These are phyloP conservation scores for Phytophthora litchii DNA, from an alignment of 352 stramenopile species.

Conservation along the genomic window DNA sequence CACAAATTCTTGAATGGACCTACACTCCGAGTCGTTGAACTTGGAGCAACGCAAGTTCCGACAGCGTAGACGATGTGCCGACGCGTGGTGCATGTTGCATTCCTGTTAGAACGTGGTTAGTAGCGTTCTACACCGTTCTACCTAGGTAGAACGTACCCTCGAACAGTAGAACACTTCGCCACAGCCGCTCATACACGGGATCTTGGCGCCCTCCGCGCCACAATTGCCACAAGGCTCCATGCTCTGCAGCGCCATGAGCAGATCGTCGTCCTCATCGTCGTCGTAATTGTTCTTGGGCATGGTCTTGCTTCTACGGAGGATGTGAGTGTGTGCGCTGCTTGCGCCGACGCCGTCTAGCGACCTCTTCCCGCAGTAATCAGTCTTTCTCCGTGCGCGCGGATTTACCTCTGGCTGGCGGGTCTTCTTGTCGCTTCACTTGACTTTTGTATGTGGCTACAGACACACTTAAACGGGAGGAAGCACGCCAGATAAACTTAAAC, in stretches of 20 bases:
- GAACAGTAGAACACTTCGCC: conserved; percentile 90
- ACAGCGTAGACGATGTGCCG: conserved; percentile 85
- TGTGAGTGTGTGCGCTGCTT: conserved; percentile 10
- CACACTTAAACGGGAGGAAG: conserved; percentile 24
- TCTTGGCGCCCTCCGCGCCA: conserved; percentile 78
- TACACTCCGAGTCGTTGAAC: conserved; percentile 91
- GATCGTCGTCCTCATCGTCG: conserved; percentile 86
- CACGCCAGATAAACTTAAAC: conserved; percentile 27
- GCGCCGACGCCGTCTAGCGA: conserved; percentile 7
- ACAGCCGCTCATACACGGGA: conserved; percentile 88
- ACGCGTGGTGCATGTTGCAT: conserved; percentile 90
- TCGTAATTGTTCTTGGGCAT: conserved; percentile 83
- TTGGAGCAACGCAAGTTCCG: conserved; percentile 88
- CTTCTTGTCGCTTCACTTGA: conserved; percentile 26
- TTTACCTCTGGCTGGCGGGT: conserved; percentile 34
- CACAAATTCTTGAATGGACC: conserved; percentile 11
- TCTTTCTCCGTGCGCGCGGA: conserved; percentile 28
- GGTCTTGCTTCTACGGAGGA: background rate
- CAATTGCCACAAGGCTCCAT: conserved; percentile 90
- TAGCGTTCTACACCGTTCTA: conserved; percentile 2
- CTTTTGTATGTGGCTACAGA: conserved; percentile 24
- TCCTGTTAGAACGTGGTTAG: conserved; percentile 42
- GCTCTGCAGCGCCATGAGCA: conserved; percentile 85
- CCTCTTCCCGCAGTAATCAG: conserved; percentile 26
- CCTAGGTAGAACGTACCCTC: conserved; percentile 39